A percentile compares a stretch with the other conserved stretches of the same genome.
Conservation (phyloP, 176 grass and related monocot genomes). For the Bromus sterilis region DNA sequence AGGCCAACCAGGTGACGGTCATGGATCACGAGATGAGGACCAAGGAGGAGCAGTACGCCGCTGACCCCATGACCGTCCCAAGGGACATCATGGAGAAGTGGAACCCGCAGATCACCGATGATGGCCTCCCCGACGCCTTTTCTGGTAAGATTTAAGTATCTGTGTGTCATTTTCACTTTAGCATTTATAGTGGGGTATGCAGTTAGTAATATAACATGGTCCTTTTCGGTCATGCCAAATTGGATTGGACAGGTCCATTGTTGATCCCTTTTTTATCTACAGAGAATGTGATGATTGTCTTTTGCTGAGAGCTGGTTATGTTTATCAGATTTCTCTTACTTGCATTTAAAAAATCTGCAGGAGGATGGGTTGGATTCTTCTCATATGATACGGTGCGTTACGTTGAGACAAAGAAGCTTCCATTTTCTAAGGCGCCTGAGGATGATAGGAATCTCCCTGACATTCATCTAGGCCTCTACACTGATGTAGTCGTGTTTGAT, state of each 20-base stretch:
- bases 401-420: constrained; percentile 94
- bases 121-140: constrained; percentile 70
- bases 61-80: constrained; percentile 73
- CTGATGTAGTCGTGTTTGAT: constrained; percentile 75
- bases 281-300: background rate
- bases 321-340: background rate
- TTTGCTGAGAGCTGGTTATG: background rate
- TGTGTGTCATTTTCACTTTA: background rate
- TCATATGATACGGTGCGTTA: constrained; percentile 92
- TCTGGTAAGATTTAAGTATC: constrained; percentile 45
- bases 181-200: background rate
- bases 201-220: background rate
- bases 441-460: constrained; percentile 83
- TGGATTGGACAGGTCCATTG: background rate
- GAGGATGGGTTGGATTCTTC: constrained; percentile 94
- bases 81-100: constrained; percentile 65
- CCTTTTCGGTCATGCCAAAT: background rate
- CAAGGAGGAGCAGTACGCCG: constrained; percentile 38
- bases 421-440: constrained; percentile 57
- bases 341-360: constrained; percentile 25
- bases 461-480: constrained; percentile 91
- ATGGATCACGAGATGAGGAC: constrained; percentile 68
- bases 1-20: constrained; percentile 47
- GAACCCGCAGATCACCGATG: constrained; percentile 45
- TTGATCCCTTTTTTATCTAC: background rate